Conservation (phyloP, 768 basidiomycete genomes). For the Boletus rubescentipes region DNA sequence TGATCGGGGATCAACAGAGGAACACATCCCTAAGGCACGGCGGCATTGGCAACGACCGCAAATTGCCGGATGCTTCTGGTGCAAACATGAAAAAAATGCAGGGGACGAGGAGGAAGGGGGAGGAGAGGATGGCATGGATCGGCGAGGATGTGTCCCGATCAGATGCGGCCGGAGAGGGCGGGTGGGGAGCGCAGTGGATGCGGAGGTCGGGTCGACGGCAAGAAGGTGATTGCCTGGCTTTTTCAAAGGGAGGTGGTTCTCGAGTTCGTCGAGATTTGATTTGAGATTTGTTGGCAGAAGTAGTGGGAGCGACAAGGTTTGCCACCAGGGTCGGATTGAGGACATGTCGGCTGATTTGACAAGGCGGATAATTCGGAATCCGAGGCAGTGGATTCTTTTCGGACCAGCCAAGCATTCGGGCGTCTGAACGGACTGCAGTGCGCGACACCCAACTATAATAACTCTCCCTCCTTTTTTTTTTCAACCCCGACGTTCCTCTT, state of each 20-base stretch:
- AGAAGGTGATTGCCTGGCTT: slow-evolving; percentile 21
- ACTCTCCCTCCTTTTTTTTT: slow-evolving; percentile 37
- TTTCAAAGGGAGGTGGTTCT: slow-evolving; percentile 16
- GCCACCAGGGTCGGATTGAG: slow-evolving; percentile 35
- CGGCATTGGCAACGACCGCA: slow-evolving; percentile 29
- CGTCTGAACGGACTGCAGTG: slow-evolving; percentile 25
- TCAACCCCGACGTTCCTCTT: slow-evolving; percentile 49
- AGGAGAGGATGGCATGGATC: neutral
- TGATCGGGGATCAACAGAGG: slow-evolving; percentile 67
- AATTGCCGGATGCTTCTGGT: slow-evolving; percentile 23
- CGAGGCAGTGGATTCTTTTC: slow-evolving; percentile 33
- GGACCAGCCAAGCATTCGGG: slow-evolving; percentile 23
- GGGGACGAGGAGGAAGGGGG: neutral
- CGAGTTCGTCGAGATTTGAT: slow-evolving; percentile 32
- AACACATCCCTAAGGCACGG: slow-evolving; percentile 33
- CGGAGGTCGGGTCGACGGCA: slow-evolving; percentile 4
- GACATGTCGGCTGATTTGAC: slow-evolving; percentile 37
- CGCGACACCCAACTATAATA: slow-evolving; percentile 32
- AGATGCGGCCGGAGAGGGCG: slow-evolving; percentile 1
- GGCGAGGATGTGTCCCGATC: neutral
- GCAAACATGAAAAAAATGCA: slow-evolving; percentile 3
- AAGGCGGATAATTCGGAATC: slow-evolving; percentile 54
- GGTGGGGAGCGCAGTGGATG: neutral
- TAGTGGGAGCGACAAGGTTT: slow-evolving; percentile 29
- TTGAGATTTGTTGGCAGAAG: slow-evolving; percentile 27